Base-by-base conservation (phyloP, 495 filamentous ascomycete genomes). In the Recurvomyces mirabilis region DNA sequence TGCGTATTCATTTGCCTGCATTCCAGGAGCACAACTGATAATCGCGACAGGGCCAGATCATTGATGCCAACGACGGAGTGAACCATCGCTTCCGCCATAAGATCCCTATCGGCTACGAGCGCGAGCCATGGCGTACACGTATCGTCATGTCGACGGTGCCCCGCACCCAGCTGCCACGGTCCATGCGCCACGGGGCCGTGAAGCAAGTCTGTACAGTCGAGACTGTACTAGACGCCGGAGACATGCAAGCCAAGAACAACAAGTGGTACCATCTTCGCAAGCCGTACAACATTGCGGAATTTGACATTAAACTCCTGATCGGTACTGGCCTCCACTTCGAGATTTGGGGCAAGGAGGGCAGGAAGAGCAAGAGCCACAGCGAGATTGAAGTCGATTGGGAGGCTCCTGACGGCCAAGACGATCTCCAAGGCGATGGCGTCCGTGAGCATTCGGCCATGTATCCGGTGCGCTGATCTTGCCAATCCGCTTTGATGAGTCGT, bases 291-390 rank as follows among this genome's bases (percentile, higher is more conserved):
- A 13, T 17, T n/a, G 43, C 43, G 9, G 43, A 47, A 13, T 47
- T 47, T 21, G 43, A 47, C n/a, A n/a, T 47, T 7, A 38, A 38
- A 15, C 13, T 40, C 13, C 14, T 38, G 4, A 19, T 47, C 4
- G 43, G 43, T 12, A 47, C 43, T 5, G 43, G 43, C 5, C 23
- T 47, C n/a, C 10, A 38, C 12, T 47, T 39, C 25, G 34, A 47
- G 26, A 32, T 47, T n/a, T 47, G 43, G 43, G 33, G 33, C 25
- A 33, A 35, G 7, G 32, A 35, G 9, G 32, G 32, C 32, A 35
- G 18, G 15, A 35, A 35, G 32, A 35, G 32, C 18, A 35, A 35
- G 32, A 35, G 32, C 32, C 32, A 35, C n/a, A n/a, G n/a, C n/a
- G n/a, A n/a, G n/a, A n/a, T n/a, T n/a, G n/a, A n/a, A n/a, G n/a